phyloP scores from a whole-genome alignment of 2,329 filamentous ascomycete genomes.

The Hymenoscyphus infarciens region DNA sequence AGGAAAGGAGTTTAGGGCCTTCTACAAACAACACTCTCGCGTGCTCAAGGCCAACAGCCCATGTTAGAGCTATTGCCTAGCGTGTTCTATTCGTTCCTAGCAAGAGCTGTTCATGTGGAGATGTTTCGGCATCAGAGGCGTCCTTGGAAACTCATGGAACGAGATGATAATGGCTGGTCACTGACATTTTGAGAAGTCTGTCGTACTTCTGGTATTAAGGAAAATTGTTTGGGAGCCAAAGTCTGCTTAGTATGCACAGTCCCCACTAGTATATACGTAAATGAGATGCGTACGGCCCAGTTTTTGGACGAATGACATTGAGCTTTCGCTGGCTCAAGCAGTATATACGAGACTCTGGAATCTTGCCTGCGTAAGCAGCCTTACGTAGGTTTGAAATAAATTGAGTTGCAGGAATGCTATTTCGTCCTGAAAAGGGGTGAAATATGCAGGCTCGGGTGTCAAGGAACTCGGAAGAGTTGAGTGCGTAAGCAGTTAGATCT shows the following conservation, averaged over 20 bases:
- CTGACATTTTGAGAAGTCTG: neutral
- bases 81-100: neutral
- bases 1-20: too few relatives aligned
- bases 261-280: too few relatives aligned
- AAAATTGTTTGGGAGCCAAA: too few relatives aligned
- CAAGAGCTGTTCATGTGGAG: neutral
- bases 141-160: slow-evolving; percentile 12
- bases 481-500: too few relatives aligned
- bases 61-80: neutral
- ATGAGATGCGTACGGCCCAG: neutral
- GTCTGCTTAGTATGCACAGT: too few relatives aligned
- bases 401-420: too few relatives aligned
- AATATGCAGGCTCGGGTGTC: too few relatives aligned
- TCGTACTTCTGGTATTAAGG: slow-evolving; percentile 40
- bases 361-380: too few relatives aligned
- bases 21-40: neutral
- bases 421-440: too few relatives aligned
- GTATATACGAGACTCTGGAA: neutral
- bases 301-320: neutral
- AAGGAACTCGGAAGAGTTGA: too few relatives aligned
- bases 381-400: too few relatives aligned
- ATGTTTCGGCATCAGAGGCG: slow-evolving; percentile 7
- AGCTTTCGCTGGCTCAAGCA: neutral
- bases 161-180: slow-evolving; percentile 10
- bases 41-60: neutral